phyloP scores from a whole-genome alignment of 768 basidiomycete species.

The Pisolithus tinctorius region DNA sequence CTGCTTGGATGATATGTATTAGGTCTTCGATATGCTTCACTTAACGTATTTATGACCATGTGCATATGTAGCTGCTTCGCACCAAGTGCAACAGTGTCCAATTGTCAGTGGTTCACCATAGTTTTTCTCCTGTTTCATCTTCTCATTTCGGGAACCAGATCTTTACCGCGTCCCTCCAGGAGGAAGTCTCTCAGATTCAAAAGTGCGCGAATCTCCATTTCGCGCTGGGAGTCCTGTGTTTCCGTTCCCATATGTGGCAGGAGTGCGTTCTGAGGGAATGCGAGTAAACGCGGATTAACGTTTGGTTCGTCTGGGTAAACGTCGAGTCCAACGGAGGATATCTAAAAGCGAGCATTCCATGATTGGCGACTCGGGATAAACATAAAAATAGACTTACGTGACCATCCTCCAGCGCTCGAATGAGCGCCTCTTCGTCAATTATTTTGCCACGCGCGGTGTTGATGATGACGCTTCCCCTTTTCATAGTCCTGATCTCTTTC shows the following conservation, averaged over 20 bases:
- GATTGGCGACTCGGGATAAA: conserved; percentile 3
- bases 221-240: conserved; percentile 69
- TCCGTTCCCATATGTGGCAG: conserved; percentile 93
- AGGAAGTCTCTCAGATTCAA: conserved; percentile 71
- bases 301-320: conserved; percentile 82
- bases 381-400: conserved; percentile 51
- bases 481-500: conserved; percentile 69
- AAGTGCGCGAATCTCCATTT: conserved; percentile 83
- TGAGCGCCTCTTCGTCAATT: conserved; percentile 82
- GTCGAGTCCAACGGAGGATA: conserved; percentile 76
- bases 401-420: conserved; percentile 77
- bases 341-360: conserved; percentile 33
- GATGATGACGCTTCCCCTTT: conserved; percentile 69
- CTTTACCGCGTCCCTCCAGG: conserved; percentile 53
- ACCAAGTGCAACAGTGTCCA: no score
- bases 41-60: no score
- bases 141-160: conserved; percentile 54
- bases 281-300: conserved; percentile 70
- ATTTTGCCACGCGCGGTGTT: conserved; percentile 92
- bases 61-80: no score
- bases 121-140: conserved; percentile 11
- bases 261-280: conserved; percentile 77
- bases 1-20: no score
- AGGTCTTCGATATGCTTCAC: no score
- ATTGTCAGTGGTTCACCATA: no score